phyloP scores from a whole-genome alignment of 2,329 filamentous ascomycete species.

The Fusarium burgessii region DNA sequence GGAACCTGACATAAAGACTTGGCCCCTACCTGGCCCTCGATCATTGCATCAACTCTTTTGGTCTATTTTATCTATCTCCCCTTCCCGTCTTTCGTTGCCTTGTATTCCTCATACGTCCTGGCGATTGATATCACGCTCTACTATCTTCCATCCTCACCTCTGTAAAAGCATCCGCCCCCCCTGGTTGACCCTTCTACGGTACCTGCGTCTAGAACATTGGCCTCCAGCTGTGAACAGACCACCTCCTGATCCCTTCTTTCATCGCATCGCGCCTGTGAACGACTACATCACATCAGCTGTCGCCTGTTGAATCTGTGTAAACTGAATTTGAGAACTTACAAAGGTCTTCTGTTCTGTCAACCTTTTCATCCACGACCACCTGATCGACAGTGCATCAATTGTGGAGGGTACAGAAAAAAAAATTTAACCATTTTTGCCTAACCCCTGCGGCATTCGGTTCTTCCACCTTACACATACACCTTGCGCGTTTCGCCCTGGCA shows the following conservation, averaged over 20 bases:
- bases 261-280: conserved; percentile 29
- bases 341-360: conserved; percentile 18
- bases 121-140: conserved; percentile 31
- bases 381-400: conserved; percentile 32
- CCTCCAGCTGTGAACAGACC: conserved; percentile 45
- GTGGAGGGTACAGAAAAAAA: conserved; percentile 29
- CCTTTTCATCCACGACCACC: conserved; percentile 11
- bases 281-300: conserved; percentile 36
- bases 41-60: conserved; percentile 44
- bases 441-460: conserved; percentile 20
- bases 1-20: conserved; percentile 50
- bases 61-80: conserved; percentile 44
- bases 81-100: conserved; percentile 33
- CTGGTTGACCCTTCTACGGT: conserved; percentile 43
- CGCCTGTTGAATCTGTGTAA: conserved; percentile 24
- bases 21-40: conserved; percentile 47
- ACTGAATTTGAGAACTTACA: conserved; percentile 19
- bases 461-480: conserved; percentile 20
- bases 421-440: conserved; percentile 30
- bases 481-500: conserved; percentile 14
- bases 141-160: conserved; percentile 16
- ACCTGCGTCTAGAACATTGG: conserved; percentile 47
- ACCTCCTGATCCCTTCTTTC: conserved; percentile 45
- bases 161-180: conserved; percentile 31
- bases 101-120: conserved; percentile 34